Percentiles rank a stretch among this genome's conserved stretches.
These are phyloP conservation scores for Boehmeria nivea DNA, from an alignment of 306 rosid genomes.

Conservation along the genomic window DNA sequence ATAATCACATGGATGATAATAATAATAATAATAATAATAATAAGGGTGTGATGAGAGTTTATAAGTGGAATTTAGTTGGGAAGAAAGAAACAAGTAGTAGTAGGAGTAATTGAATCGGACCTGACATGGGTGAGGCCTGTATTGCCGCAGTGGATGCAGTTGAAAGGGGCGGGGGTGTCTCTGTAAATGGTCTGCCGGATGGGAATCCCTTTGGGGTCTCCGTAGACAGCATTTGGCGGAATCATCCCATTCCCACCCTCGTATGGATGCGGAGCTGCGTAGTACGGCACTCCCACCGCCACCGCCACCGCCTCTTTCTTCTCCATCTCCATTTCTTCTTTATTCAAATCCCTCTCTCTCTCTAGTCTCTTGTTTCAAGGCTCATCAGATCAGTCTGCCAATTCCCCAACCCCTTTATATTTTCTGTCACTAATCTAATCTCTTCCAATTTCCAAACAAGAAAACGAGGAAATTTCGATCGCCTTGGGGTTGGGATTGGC, in stretches of 20 bases:
- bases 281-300: conserved; percentile 60
- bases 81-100: background rate
- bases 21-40: no score
- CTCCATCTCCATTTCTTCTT: conserved; percentile 23
- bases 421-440: no score
- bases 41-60: no score
- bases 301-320: conserved; percentile 37
- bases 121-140: conserved; percentile 48
- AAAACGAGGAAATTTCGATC: no score
- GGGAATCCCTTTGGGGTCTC: conserved; percentile 73
- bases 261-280: conserved; percentile 35
- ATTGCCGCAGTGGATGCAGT: conserved; percentile 51
- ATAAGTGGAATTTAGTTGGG: no score
- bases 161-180: conserved; percentile 90
- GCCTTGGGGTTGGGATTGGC: no score
- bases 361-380: no score
- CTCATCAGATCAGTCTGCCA: no score
- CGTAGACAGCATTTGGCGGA: conserved; percentile 62
- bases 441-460: no score
- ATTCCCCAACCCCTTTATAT: no score
- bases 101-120: no score
- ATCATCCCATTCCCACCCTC: conserved; percentile 49
- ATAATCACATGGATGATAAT: no score
- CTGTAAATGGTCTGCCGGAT: conserved; percentile 72
- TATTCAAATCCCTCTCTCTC: background rate